A percentile compares a stretch with the other conserved stretches of the same genome.
Conservation (phyloP, 2,329 filamentous ascomycete genomes). For the Chaetoscypha palmicola region DNA sequence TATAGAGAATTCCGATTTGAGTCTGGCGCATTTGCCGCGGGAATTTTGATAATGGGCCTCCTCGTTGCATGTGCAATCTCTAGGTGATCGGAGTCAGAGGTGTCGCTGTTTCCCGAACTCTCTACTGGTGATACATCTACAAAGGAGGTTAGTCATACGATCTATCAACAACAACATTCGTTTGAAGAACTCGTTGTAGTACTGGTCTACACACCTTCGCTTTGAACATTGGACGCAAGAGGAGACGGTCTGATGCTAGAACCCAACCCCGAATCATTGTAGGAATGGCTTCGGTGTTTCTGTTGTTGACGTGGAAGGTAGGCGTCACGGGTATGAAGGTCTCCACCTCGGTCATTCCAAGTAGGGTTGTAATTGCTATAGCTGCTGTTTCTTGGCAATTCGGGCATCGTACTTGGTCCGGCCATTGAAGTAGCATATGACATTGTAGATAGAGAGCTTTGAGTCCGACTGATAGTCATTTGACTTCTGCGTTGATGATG, state of each 20-base stretch:
- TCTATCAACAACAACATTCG: background rate
- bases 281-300: constrained; percentile 20
- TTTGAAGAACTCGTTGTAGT: too few species aligned
- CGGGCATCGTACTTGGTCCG: constrained; percentile 11
- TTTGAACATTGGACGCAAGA: constrained; percentile 23
- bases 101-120: constrained; percentile 23
- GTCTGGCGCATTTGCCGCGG: background rate
- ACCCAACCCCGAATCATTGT: constrained; percentile 26
- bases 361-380: constrained; percentile 26
- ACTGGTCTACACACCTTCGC: constrained; percentile 23
- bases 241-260: constrained; percentile 22
- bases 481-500: constrained; percentile 27
- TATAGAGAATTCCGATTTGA: constrained; percentile 7
- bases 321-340: constrained; percentile 12
- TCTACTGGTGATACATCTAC: constrained; percentile 25
- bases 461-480: constrained; percentile 22
- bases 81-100: constrained; percentile 23
- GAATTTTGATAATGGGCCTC: background rate
- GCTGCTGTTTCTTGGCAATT: constrained; percentile 21
- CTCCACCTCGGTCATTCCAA: constrained; percentile 24
- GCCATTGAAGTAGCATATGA: constrained; percentile 17
- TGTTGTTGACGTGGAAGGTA: constrained; percentile 10
- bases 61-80: constrained; percentile 16
- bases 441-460: constrained; percentile 19
- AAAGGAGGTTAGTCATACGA: constrained; percentile 9